Base-by-base conservation (phyloP, 371 early-diverging fungal genomes). In the Apophysomyces trapeziformis region DNA sequence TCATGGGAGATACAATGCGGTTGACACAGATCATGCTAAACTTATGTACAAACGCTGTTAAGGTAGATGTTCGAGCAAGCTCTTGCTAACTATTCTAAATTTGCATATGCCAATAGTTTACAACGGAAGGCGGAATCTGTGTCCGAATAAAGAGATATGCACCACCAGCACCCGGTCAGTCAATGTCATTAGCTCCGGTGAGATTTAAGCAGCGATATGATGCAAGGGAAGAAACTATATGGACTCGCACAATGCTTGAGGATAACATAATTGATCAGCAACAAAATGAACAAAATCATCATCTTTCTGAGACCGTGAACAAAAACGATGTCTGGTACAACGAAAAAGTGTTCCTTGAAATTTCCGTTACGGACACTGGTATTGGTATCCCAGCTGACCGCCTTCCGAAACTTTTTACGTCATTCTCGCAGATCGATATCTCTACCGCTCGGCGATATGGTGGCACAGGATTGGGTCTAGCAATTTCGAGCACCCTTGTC, bases 361-460 rank as follows among this genome's bases (percentile, higher is more conserved):
- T 85, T 66, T 82, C 84, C 5, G 87, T 86, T 0, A 83, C 84
- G 0, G 87, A 86, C 58, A 86, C 85, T 5, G 87, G 87, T 3
- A 85, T 86, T 43, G 87, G 87, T 7, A 86, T 86, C 38, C 87
- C 87, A 35, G 79, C 85, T 63, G 84, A 86, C 65, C 76, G 85
- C 38, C 70, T 86, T 54, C 85, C 85, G 13, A 80, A 78, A 63
- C 67, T 86, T 32, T 86, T 86, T 60, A 85, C 78, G 39, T 86
- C 87, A 7, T 86, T 86, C 60, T 85, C 87, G 1, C 87, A 86
- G 64, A 84, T 86, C 32, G 87, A 86, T 47, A 85, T 85, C 38
- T 86, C 87, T 14, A 82, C 85, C 11, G 85, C 84, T 37, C 76
- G 84, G 41, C 74, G 85, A 0, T 86, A 85, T 61, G 87, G 87